Percentiles rank a stretch among this genome's conserved stretches.
Conservation (phyloP, 805 yeast species). For the Saccharomyces kudriavzevii region DNA sequence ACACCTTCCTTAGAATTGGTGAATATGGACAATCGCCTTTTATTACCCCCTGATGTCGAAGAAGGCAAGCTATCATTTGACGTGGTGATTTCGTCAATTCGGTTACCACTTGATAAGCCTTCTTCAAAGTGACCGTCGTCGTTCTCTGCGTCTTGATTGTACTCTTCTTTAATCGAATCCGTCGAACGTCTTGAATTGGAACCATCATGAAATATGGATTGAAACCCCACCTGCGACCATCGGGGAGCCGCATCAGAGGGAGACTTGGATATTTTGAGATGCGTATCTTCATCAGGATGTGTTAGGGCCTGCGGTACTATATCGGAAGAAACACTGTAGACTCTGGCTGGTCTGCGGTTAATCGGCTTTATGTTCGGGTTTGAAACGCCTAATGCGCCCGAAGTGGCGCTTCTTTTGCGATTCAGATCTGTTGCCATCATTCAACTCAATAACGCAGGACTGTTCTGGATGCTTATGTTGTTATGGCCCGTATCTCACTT, state of each 20-base stretch:
- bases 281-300: slow-evolving; percentile 15
- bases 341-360: slow-evolving; percentile 4
- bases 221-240: slow-evolving; percentile 16
- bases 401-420: slow-evolving; percentile 6
- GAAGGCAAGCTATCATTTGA: neutral
- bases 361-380: neutral
- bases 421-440: neutral
- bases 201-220: slow-evolving; percentile 16
- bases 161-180: slow-evolving; percentile 14
- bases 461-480: neutral
- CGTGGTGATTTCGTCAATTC: neutral
- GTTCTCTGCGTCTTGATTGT: neutral
- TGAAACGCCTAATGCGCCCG: slow-evolving; percentile 1
- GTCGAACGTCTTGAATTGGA: slow-evolving; percentile 20
- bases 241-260: slow-evolving; percentile 6
- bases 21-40: neutral
- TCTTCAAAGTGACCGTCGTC: neutral
- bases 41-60: neutral
- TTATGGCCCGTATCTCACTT: neutral
- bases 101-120: neutral
- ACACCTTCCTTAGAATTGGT: neutral
- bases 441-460: neutral
- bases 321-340: slow-evolving; percentile 26
- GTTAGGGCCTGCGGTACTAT: slow-evolving; percentile 26
- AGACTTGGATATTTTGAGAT: slow-evolving; percentile 7